A percentile compares a stretch with the other conserved stretches of the same genome.
These are phyloP conservation scores for Hypoxylon sp. DNA, from an alignment of 2,329 filamentous ascomycete genomes.

Conservation along the genomic window DNA sequence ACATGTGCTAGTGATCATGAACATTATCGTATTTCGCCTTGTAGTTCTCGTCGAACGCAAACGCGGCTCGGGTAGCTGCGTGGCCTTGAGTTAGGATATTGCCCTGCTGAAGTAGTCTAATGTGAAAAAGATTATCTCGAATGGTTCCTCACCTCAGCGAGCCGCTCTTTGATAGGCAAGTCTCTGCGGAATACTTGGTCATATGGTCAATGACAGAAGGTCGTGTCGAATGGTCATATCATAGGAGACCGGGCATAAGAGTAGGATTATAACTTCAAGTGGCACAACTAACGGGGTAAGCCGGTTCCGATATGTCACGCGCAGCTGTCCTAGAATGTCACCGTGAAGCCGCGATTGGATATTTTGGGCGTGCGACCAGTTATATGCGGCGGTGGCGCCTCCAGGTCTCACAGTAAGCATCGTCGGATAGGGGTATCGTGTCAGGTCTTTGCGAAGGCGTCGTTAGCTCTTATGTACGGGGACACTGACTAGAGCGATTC, in stretches of 20 bases:
- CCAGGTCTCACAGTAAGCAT: slow-evolving; percentile 31
- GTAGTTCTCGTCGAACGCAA: slow-evolving; percentile 36
- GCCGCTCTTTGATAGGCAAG: slow-evolving; percentile 33
- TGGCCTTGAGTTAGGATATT: slow-evolving; percentile 31
- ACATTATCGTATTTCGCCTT: slow-evolving; percentile 39
- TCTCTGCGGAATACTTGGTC: slow-evolving; percentile 26
- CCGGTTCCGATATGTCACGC: slow-evolving; percentile 39
- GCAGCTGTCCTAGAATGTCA: slow-evolving; percentile 33
- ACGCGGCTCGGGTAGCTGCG: slow-evolving; percentile 42
- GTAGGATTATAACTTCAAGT: slow-evolving; percentile 35
- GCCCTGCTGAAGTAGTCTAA: slow-evolving; percentile 30
- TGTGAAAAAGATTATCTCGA: slow-evolving; percentile 16
- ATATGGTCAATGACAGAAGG: slow-evolving; percentile 27
- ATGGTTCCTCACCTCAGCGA: slow-evolving; percentile 11
- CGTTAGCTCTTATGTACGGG: slow-evolving; percentile 39
- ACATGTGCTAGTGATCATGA: slow-evolving; percentile 29
- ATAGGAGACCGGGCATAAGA: slow-evolving; percentile 30
- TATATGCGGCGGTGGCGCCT: slow-evolving; percentile 32
- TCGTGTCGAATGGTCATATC: slow-evolving; percentile 23
- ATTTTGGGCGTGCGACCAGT: slow-evolving; percentile 31
- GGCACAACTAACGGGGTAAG: slow-evolving; percentile 27
- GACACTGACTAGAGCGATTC: slow-evolving; percentile 41
- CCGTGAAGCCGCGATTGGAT: slow-evolving; percentile 37
- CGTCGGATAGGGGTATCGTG: slow-evolving; percentile 49
- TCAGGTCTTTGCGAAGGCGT: slow-evolving; percentile 40